These are phyloP conservation scores for Physcia stellaris DNA, from an alignment of 495 filamentous ascomycete species.

Conservation along the genomic window DNA sequence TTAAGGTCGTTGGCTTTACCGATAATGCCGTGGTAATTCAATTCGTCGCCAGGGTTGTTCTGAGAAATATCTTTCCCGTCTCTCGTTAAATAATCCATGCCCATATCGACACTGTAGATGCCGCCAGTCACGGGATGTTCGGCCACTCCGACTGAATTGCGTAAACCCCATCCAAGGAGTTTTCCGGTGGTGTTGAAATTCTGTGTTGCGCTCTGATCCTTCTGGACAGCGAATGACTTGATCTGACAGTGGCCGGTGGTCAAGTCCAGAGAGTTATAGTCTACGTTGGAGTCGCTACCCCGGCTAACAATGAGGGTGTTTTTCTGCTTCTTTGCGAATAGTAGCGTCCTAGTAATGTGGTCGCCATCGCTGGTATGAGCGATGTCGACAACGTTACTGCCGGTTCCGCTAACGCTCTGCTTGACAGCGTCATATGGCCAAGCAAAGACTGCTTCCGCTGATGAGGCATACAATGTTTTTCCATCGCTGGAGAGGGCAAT, in stretches of 20 bases:
- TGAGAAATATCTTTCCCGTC: conserved; percentile 43
- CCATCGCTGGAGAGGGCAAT: conserved; percentile 43
- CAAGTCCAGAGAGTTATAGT: conserved; percentile 29
- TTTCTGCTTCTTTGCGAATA: conserved; percentile 30
- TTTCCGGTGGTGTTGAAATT: conserved; percentile 33
- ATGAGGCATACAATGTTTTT: conserved; percentile 48
- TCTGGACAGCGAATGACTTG: conserved; percentile 46
- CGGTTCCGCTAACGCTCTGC: conserved; percentile 23
- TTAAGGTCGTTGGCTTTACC: conserved; percentile 13
- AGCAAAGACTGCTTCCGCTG: conserved; percentile 35
- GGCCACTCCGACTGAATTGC: conserved; percentile 55
- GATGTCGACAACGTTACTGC: conserved; percentile 28
- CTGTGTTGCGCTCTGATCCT: conserved; percentile 18
- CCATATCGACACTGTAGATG: conserved; percentile 59
- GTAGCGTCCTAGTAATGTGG: conserved; percentile 47
- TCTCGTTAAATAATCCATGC: conserved; percentile 44
- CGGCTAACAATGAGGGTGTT: conserved; percentile 44
- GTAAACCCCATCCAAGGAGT: conserved; percentile 52
- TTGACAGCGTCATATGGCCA: conserved; percentile 42
- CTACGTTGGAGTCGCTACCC: conserved; percentile 47
- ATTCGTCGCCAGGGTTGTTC: conserved; percentile 58
- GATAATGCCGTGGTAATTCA: conserved; percentile 46
- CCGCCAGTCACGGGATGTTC: conserved; percentile 36
- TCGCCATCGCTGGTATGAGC: conserved; percentile 39
- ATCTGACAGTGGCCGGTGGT: conserved; percentile 44